Evolutionary conservation across 75 land plant species (phyloP).

Genomic region (Ceratopteris richardii): DNA sequence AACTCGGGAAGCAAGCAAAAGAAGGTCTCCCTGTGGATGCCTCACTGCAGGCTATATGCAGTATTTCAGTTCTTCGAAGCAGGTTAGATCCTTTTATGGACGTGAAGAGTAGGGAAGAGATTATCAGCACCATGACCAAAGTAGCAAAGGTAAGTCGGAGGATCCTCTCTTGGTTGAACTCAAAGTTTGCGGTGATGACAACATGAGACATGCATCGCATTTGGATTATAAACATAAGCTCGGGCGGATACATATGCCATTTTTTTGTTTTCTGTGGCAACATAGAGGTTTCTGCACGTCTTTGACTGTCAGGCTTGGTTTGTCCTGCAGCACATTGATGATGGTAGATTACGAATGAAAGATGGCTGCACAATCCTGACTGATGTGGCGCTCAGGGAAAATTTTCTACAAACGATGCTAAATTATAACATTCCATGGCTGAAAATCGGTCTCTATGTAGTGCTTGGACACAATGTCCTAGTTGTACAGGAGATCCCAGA

Average conservation of each 20-base stretch:
- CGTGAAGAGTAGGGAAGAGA: conserved; percentile 31
- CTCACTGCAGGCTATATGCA: conserved; percentile 49
- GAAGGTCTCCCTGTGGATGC: conserved; percentile 16
- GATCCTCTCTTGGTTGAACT: not conserved
- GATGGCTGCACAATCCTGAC: conserved; percentile 58
- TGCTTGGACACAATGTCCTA: conserved; percentile 60
- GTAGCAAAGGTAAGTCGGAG: conserved; percentile 47
- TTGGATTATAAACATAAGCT: not conserved
- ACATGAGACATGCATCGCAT: not conserved
- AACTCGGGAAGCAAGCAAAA: conserved; percentile 4
- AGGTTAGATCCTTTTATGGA: conserved; percentile 47
- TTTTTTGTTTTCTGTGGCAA: not conserved
- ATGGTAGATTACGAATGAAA: conserved; percentile 81
- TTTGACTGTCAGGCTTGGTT: too few relatives aligned
- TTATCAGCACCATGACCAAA: conserved; percentile 49
- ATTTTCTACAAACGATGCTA: conserved; percentile 50
- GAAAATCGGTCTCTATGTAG: conserved; percentile 55
- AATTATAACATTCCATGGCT: conserved; percentile 68
- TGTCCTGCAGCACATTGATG: conserved; percentile 62
- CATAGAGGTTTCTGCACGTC: not conserved
- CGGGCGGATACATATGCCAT: not conserved
- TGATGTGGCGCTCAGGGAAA: conserved; percentile 66
- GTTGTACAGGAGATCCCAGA: conserved; percentile 13
- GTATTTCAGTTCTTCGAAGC: conserved; percentile 47
- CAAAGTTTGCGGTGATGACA: not conserved